Base-by-base conservation (phyloP, 768 basidiomycete genomes). In the Wakefieldia striispora region DNA sequence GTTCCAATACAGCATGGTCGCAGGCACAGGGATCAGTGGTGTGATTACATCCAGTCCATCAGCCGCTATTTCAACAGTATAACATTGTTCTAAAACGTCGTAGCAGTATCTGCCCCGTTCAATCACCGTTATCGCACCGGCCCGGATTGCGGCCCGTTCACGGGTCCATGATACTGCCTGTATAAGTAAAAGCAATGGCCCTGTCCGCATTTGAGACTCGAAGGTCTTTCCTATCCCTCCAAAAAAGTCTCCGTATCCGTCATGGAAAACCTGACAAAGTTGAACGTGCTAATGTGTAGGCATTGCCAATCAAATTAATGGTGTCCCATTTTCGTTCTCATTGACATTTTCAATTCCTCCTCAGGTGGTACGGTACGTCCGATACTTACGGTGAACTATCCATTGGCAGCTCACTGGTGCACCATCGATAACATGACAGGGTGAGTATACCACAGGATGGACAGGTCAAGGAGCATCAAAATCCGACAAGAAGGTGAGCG, bases 401-500 rank as follows among this genome's bases (percentile, higher is more conserved):
- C 12, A 16, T 14, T 21, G 10, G 16, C 50, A 40, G 19, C 21
- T 33, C 33, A 33, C 16, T 5, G 33, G 33, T 33, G 14, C 14
- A 33, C 49, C 36, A 36, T 44, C 45, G 31, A 33, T 34, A 19
- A 49, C 31, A 27, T 31, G 19, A 33, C 21, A 81, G 83, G 89
- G 90, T 37, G 91, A 95, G 74, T 95, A 95, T 66, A 95, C 93
- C 54, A 95, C 93, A 44, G 93, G 94, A 65, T 95, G 90, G 89
- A 92, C 90, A 10, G 84, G 83, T 12, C 82, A 87, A 33, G 93
- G 93, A n/a, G 91, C 89, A 37, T 95, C 92, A 14, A 91, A 85
- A 63, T 95, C 92, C 6, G 94, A 95, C 72, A 95, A 95, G 73
- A 97, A 93, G 79, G 91, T 88, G 49, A 47, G 73, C 48, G 12